These are phyloP conservation scores for Claviceps africana DNA, from an alignment of 2,329 filamentous ascomycete genomes.

Conservation along the genomic window DNA sequence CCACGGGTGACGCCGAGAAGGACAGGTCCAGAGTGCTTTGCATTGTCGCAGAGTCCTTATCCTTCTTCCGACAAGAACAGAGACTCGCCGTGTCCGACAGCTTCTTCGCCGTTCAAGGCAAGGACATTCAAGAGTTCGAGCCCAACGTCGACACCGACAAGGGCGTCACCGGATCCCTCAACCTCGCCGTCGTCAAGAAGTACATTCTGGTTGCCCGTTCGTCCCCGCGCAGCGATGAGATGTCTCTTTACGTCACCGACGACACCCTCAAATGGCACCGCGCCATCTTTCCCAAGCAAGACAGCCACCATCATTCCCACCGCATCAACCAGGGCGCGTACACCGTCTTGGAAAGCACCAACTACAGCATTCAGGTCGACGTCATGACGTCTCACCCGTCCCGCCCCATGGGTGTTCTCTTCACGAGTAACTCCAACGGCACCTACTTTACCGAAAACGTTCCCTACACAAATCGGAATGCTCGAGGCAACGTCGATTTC, in stretches of 20 bases:
- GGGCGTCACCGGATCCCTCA: slow-evolving; percentile 66
- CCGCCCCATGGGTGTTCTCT: slow-evolving; percentile 70
- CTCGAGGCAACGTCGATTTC: slow-evolving; percentile 70
- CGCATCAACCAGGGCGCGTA: slow-evolving; percentile 69
- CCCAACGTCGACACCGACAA: slow-evolving; percentile 61
- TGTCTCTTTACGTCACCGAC: slow-evolving; percentile 79
- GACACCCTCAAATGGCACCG: slow-evolving; percentile 81
- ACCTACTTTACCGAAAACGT: slow-evolving; percentile 90
- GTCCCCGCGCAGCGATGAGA: slow-evolving; percentile 69
- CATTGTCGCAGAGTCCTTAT: slow-evolving; percentile 60
- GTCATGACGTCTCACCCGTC: slow-evolving; percentile 58
- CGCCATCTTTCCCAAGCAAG: slow-evolving; percentile 72
- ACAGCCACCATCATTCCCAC: slow-evolving; percentile 57
- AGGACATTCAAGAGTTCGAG: slow-evolving; percentile 50
- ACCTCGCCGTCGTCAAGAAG: slow-evolving; percentile 70
- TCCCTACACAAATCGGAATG: slow-evolving; percentile 80
- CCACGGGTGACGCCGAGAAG: slow-evolving; percentile 48
- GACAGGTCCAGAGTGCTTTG: slow-evolving; percentile 66
- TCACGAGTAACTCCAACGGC: slow-evolving; percentile 94
- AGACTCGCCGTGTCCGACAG: slow-evolving; percentile 69
- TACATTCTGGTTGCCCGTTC: slow-evolving; percentile 74
- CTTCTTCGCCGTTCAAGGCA: slow-evolving; percentile 50
- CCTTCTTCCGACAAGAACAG: slow-evolving; percentile 58
- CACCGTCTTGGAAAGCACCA: slow-evolving; percentile 87
- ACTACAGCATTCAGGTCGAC: slow-evolving; percentile 95